A percentile compares a stretch with the other conserved stretches of the same genome.
Evolutionary conservation across 495 filamentous ascomycete species (phyloP).

Genomic region (Articulospora tetracladia): DNA sequence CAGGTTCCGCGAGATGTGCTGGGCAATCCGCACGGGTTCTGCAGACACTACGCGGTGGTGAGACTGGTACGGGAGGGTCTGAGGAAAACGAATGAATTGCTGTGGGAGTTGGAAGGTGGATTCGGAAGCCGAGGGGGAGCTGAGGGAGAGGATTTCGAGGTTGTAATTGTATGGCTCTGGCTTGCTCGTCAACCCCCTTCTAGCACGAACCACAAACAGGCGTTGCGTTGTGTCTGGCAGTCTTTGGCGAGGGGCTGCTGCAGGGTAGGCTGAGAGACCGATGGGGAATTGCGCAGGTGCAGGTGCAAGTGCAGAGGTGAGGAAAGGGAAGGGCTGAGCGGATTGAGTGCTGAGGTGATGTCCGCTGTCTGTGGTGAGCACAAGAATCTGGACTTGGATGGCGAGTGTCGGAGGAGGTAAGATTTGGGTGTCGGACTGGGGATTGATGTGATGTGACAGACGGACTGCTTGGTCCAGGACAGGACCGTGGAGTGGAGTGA

Average conservation of each 20-base stretch:
- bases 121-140: neutral
- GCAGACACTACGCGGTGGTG: neutral
- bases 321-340: neutral
- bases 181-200: neutral
- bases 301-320: neutral
- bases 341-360: conserved; percentile 3
- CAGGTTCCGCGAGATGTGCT: neutral
- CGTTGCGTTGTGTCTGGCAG: neutral
- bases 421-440: neutral
- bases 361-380: conserved; percentile 11
- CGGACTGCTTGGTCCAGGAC: too few species aligned
- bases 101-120: neutral
- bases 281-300: neutral
- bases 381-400: neutral
- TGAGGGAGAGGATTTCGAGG: neutral
- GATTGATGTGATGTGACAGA: neutral
- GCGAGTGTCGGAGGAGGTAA: neutral
- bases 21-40: neutral
- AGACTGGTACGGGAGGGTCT: neutral
- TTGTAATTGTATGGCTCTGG: neutral
- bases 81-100: conserved; percentile 1
- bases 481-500: too few species aligned
- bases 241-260: neutral
- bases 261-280: neutral
- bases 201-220: neutral